phyloP scores from a whole-genome alignment of 2,329 filamentous ascomycete species.

The Alternaria burnsii region DNA sequence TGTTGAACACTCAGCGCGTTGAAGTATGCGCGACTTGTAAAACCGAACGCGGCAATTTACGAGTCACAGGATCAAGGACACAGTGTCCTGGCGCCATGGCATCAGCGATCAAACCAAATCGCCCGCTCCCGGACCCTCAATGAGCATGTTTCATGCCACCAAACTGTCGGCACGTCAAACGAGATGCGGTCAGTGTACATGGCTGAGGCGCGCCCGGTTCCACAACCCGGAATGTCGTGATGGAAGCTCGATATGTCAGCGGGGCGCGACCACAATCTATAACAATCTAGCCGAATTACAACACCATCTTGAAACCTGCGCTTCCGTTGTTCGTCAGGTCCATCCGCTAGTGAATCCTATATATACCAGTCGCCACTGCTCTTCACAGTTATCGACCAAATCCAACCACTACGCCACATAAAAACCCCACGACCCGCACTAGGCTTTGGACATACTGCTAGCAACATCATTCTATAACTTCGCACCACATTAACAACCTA shows the following conservation, averaged over 20 bases:
- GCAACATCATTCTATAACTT: slow-evolving; percentile 7
- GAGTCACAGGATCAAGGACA: slow-evolving; percentile 5
- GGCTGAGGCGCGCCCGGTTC: slow-evolving; percentile 40
- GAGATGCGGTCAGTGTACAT: slow-evolving; percentile 20
- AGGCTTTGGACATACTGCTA: slow-evolving; percentile 1
- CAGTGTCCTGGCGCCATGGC: slow-evolving; percentile 9
- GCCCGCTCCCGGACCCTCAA: slow-evolving; percentile 7
- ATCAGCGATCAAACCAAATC: not conserved
- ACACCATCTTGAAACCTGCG: slow-evolving; percentile 47
- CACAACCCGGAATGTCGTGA: slow-evolving; percentile 29
- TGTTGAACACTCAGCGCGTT: not conserved
- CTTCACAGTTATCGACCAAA: slow-evolving; percentile 5
- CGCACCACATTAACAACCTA: slow-evolving; percentile 12
- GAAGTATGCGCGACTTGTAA: not conserved
- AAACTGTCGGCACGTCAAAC: slow-evolving; percentile 17
- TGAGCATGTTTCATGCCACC: slow-evolving; percentile 50
- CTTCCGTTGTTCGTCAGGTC: slow-evolving; percentile 27
- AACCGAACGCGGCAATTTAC: slow-evolving; percentile 1
- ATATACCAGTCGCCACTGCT: slow-evolving; percentile 18
- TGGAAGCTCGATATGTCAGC: slow-evolving; percentile 41
- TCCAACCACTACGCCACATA: slow-evolving; percentile 5
- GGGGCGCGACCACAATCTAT: slow-evolving; percentile 37
- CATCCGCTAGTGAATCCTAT: slow-evolving; percentile 21
- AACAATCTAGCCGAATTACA: slow-evolving; percentile 43
- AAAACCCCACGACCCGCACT: slow-evolving; percentile 16